phyloP scores from a whole-genome alignment of 2,329 filamentous ascomycete genomes.

The Domatiomyces globalis region DNA sequence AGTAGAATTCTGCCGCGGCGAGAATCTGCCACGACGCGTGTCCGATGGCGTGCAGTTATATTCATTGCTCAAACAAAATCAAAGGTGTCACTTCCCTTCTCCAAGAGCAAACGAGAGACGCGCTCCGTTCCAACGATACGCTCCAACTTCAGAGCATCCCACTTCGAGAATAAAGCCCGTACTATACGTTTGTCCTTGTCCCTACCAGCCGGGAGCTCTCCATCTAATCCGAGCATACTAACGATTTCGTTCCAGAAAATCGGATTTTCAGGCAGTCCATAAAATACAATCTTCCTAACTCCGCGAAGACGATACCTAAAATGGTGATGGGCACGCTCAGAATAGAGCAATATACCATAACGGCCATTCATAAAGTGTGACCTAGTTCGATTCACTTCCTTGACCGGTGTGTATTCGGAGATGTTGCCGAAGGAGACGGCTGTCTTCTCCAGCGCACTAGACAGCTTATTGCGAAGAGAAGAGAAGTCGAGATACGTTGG shows the following conservation, averaged over 20 bases:
- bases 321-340: slow-evolving; percentile 94
- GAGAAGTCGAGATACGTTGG: slow-evolving; percentile 93
- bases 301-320: slow-evolving; percentile 71
- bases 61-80: slow-evolving; percentile 58
- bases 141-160: slow-evolving; percentile 80
- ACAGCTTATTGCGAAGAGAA: slow-evolving; percentile 80
- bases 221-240: slow-evolving; percentile 32
- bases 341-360: slow-evolving; percentile 75
- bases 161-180: slow-evolving; percentile 62
- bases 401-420: slow-evolving; percentile 70
- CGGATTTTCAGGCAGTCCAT: slow-evolving; percentile 79
- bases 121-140: slow-evolving; percentile 70
- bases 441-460: slow-evolving; percentile 46
- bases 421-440: slow-evolving; percentile 64
- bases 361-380: slow-evolving; percentile 76
- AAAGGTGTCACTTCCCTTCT: slow-evolving; percentile 75
- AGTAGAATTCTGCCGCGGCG: too few relatives aligned
- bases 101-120: slow-evolving; percentile 68
- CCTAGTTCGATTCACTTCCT: slow-evolving; percentile 67
- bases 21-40: too few relatives aligned
- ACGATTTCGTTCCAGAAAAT: slow-evolving; percentile 32
- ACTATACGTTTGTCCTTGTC: slow-evolving; percentile 36
- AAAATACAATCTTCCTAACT: slow-evolving; percentile 73
- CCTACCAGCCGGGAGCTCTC: slow-evolving; percentile 39
- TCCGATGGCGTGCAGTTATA: background rate